Evolutionary conservation across 108 stramenopile genomes (phyloP).

Genomic region (Cylindrotheca closterium): DNA sequence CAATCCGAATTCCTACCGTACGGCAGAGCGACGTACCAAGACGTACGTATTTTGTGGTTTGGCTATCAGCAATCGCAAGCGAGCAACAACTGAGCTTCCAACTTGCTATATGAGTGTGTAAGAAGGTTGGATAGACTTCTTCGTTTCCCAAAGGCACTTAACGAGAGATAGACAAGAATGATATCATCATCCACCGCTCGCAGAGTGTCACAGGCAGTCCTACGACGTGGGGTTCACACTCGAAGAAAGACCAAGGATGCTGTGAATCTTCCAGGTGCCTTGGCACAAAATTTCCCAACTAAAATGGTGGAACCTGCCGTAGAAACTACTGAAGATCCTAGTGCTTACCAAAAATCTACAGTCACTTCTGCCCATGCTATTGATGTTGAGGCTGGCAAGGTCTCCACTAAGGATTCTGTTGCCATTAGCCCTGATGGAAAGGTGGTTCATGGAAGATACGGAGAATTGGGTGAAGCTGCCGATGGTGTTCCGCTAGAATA

Average conservation of each 20-base stretch:
- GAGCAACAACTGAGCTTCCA: no score
- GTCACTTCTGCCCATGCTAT: conserved; percentile 84
- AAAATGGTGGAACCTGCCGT: conserved; percentile 20
- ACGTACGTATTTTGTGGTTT: no score
- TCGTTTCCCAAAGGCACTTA: no score
- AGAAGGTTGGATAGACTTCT: no score
- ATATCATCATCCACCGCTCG: conserved; percentile 13
- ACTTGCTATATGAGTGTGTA: no score
- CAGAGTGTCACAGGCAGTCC: conserved; percentile 15
- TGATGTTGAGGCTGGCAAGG: conserved; percentile 35
- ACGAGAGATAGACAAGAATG: no score
- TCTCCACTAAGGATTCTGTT: conserved; percentile 69
- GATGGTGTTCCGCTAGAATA: conserved; percentile 78
- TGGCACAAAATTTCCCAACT: conserved; percentile 30
- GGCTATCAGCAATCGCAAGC: no score
- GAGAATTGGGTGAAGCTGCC: conserved; percentile 48
- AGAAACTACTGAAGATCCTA: conserved; percentile 38
- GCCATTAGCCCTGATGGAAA: conserved; percentile 62
- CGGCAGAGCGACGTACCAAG: no score
- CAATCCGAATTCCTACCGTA: no score
- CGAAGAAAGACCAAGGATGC: conserved; percentile 38
- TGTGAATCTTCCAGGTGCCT: conserved; percentile 24
- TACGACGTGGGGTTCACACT: conserved; percentile 32
- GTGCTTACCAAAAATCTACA: conserved; percentile 47
- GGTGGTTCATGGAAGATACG: conserved; percentile 75